Evolutionary conservation across 1,284 basidiomycete genomes (phyloP), one percentile per base, ranked within the genome.

Genomic region (Irpex rosettiformis): DNA sequence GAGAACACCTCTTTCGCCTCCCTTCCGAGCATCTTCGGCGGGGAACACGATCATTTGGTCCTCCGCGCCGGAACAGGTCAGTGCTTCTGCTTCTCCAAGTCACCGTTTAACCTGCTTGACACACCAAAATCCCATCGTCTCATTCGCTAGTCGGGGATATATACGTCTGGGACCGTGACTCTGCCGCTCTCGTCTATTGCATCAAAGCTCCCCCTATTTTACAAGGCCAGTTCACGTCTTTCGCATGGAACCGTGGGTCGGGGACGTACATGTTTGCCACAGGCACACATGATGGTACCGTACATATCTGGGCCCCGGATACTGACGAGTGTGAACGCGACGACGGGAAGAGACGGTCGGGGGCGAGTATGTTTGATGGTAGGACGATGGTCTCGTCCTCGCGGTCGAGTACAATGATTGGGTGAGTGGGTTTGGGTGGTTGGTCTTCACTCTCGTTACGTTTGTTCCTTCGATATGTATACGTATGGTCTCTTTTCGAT

Each of bases 1-100:
- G 54, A 25, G 51, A 51, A 37, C 5, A 54, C 43, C 0, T 30
- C 29, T 4, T 59, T 59, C 43, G 43, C 43, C 24, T 25, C 53
- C 18, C 47, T 59, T 18, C 58, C 58, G 11, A 53, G 52, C 13
- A 52, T 30, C 28, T 60, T 60, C 21, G 59, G 59, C 8, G 59
- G 55, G 6, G 43, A 37, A 1, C 49, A 57, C n/a, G 59, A 60
- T 24, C 27, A 49, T 13, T 45, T 60, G 11, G 43, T 60, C 24
- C 37, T 60, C 21, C 40, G 55, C 42, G 59, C 49, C 18, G 59
- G 51, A 5, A 57, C 25, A 52, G 47, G 59, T 58, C n/a, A 16
- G 51, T 49, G 8, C 6, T 18, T 8, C 43, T 7, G 21, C 21
- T 47, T 6, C 43, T 8, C 13, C 8, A 6, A 18, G 43, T 47